Evolutionary conservation across 148 eudicot genomes (phyloP).

Genomic region (Persicaria maculosa): DNA sequence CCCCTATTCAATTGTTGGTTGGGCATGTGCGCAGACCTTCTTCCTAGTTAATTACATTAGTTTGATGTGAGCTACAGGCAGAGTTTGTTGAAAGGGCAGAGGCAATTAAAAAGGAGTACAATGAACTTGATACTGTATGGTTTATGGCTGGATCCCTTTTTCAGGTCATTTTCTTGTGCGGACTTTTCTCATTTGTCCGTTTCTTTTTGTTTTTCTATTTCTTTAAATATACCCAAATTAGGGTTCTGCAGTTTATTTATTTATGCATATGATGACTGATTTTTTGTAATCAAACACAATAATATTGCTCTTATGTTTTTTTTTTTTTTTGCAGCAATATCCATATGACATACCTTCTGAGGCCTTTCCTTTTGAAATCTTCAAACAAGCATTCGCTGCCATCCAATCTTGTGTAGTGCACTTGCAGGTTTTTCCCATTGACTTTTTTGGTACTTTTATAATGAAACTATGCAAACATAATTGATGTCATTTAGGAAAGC

Average conservation of each 20-base stretch:
- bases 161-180: constrained; percentile 43
- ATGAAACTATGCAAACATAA: neutral
- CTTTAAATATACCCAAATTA: neutral
- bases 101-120: constrained; percentile 86
- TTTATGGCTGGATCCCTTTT: constrained; percentile 99
- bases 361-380: constrained; percentile 93
- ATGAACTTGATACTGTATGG: constrained; percentile 99
- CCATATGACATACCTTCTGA: constrained; percentile 97
- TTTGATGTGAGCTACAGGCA: constrained; percentile 35
- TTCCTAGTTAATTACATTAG: neutral
- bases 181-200: neutral
- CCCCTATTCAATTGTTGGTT: neutral
- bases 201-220: neutral
- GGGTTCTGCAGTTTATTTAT: neutral
- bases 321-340: constrained; percentile 67
- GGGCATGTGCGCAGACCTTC: neutral
- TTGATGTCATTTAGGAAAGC: neutral
- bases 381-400: constrained; percentile 98
- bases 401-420: constrained; percentile 98
- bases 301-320: neutral
- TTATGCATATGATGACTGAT: neutral
- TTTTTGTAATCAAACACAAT: neutral
- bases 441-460: neutral
- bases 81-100: constrained; percentile 77
- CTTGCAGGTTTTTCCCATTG: constrained; percentile 59